Evolutionary conservation across 495 filamentous ascomycete species (phyloP).

Genomic region (Xylaria intraflava): DNA sequence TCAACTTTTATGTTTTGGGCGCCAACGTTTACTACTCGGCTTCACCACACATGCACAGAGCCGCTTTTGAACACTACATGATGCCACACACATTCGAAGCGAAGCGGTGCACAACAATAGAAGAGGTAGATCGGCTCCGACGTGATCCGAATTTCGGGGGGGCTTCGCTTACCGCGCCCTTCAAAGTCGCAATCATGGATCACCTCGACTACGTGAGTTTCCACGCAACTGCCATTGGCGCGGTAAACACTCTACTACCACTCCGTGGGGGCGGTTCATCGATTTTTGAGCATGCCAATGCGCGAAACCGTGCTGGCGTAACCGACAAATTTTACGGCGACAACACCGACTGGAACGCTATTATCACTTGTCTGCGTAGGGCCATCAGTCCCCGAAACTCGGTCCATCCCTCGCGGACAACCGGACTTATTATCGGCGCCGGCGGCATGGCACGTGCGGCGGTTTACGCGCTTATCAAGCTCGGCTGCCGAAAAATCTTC

Average conservation of each 20-base stretch:
- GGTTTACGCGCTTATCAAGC: constrained; percentile 69
- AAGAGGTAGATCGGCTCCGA: constrained; percentile 56
- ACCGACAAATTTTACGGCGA: constrained; percentile 69
- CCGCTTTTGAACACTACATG: constrained; percentile 62
- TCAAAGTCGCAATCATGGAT: constrained; percentile 65
- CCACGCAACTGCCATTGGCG: constrained; percentile 73
- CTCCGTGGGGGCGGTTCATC: constrained; percentile 53
- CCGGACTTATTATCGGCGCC: constrained; percentile 68
- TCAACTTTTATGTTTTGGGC: constrained; percentile 70
- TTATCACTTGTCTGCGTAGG: constrained; percentile 58
- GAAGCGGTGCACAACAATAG: constrained; percentile 55
- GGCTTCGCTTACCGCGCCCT: constrained; percentile 65
- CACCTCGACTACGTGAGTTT: constrained; percentile 62
- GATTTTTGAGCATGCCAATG: constrained; percentile 59
- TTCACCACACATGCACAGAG: constrained; percentile 74
- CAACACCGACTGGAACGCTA: constrained; percentile 80
- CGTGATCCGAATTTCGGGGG: constrained; percentile 65
- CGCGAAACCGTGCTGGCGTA: constrained; percentile 58
- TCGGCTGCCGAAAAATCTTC: constrained; percentile 75
- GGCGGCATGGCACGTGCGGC: constrained; percentile 78
- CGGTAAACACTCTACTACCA: constrained; percentile 77
- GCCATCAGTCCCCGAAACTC: constrained; percentile 76
- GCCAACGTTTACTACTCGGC: constrained; percentile 68
- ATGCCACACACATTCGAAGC: constrained; percentile 68
- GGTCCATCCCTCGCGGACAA: constrained; percentile 59